Evolutionary conservation across 805 yeast species (phyloP).

Genomic region (Blastobotrys parvus): DNA sequence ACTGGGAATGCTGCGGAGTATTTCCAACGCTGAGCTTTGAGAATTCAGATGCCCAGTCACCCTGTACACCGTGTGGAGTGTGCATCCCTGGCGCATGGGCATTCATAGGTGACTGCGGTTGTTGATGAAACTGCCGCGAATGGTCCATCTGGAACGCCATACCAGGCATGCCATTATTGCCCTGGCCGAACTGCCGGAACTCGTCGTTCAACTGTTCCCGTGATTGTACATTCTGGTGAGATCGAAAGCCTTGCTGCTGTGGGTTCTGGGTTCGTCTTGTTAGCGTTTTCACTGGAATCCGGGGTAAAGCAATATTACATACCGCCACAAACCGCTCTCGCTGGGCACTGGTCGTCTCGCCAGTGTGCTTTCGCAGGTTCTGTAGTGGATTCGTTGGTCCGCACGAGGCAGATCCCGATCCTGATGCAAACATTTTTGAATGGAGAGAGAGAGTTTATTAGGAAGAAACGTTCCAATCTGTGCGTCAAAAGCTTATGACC

Average conservation of each 20-base stretch:
- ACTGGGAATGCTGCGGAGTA: not conserved
- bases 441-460: too few species aligned
- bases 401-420: conserved; percentile 14
- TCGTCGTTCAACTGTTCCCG: conserved; percentile 1
- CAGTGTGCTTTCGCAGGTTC: conserved; percentile 21
- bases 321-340: conserved; percentile 11
- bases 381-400: conserved; percentile 26
- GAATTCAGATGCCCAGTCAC: not conserved
- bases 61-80: not conserved
- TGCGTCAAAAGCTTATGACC: too few species aligned
- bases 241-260: not conserved
- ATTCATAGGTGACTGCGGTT: not conserved
- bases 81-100: too few species aligned
- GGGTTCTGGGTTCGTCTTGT: not conserved
- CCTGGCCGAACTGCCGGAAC: not conserved
- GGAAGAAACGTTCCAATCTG: too few species aligned
- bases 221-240: not conserved
- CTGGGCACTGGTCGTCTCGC: conserved; percentile 8
- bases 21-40: not conserved
- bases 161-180: not conserved
- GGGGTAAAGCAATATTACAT: not conserved
- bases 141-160: not conserved
- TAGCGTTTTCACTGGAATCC: not conserved
- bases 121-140: not conserved
- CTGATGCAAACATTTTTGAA: not conserved